Evolutionary conservation across 257 asterid species (phyloP), one percentile per base, ranked within the genome.

Genomic region (Lantana camara): DNA sequence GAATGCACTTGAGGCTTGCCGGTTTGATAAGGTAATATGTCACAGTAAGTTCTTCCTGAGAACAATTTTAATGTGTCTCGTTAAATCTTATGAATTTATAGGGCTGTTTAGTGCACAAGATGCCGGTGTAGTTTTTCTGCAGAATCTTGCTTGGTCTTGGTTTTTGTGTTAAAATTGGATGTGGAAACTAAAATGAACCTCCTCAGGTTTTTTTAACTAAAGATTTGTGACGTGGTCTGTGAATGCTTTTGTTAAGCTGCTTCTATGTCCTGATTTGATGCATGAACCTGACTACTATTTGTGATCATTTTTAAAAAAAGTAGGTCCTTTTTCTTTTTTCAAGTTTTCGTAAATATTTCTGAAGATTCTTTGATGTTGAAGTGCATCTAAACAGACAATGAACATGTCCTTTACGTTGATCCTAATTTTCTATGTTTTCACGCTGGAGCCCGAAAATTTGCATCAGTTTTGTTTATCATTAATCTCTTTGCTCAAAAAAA

Each of bases 1-100:
- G 83, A 68, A 80, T 29, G 82, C 79, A 41, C 90, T 94, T 16
- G 98, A 94, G 83, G 86, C 97, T 60, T 86, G 91, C 68, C 91
- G 95, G 68, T 94, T 91, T 79, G 99, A 94, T 80, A 94, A 94
- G 95, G 99, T 86, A 75, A n/a, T 55, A 40, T 29, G 11, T 64
- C 71, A 27, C 30, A 73, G 19, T 57, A 34, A 14, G 30, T 44
- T 35, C 52, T 21, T 60, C 46, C 54, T 63, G 32, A 46, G 53
- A 16, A 30, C 63, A 46, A 40, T 66, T 44, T 15, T 8, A 2
- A 27, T 27, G 32, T 27, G 32, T 34, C 32, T 37, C 59, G 46
- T 60, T 42, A 66, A 22, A 32, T 20, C n/a, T 55, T 46, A 38
- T 62, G 66, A 20, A 46, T 22, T 53, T 22, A 16, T 49, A 9